Evolutionary conservation across 1,284 basidiomycete genomes (phyloP).

Genomic region (Tylopilus sp.): DNA sequence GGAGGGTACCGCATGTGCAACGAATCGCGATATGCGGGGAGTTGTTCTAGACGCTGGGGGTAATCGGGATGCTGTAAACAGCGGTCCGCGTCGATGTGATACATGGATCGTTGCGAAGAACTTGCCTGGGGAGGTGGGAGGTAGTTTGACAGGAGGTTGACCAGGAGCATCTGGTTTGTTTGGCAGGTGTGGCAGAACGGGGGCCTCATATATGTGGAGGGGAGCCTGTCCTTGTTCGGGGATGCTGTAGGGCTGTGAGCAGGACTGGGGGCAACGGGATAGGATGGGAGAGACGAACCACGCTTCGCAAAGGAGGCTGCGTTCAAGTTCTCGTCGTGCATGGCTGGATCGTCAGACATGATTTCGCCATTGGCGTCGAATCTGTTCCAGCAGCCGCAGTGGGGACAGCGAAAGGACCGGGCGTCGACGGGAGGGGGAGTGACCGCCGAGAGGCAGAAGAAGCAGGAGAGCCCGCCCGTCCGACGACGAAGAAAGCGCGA

Average conservation of each 20-base stretch:
- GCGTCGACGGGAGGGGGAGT: slow-evolving; percentile 45
- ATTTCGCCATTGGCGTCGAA: slow-evolving; percentile 72
- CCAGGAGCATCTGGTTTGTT: slow-evolving; percentile 85
- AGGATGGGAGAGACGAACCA: slow-evolving; percentile 46
- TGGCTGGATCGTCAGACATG: slow-evolving; percentile 80
- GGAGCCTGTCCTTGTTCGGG: slow-evolving; percentile 64
- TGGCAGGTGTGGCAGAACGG: slow-evolving; percentile 85
- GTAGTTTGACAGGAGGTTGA: slow-evolving; percentile 86
- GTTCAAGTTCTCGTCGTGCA: slow-evolving; percentile 78
- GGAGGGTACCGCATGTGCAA: slow-evolving; percentile 83
- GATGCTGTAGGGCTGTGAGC: slow-evolving; percentile 46
- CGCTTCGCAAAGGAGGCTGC: slow-evolving; percentile 67
- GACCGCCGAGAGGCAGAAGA: slow-evolving; percentile 62
- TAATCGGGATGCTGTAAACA: slow-evolving; percentile 67
- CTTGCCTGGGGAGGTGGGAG: slow-evolving; percentile 67
- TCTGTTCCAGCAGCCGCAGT: slow-evolving; percentile 72
- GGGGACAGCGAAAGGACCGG: slow-evolving; percentile 59
- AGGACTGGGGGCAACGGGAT: neutral
- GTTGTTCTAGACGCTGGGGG: slow-evolving; percentile 53
- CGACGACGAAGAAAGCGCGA: slow-evolving; percentile 39
- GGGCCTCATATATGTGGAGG: slow-evolving; percentile 53
- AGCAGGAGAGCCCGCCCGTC: slow-evolving; percentile 49
- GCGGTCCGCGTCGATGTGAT: neutral
- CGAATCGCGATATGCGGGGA: slow-evolving; percentile 71
- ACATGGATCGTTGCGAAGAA: slow-evolving; percentile 3